Base-by-base conservation (phyloP, 371 early-diverging fungal genomes). In the Smittium mucronatum region DNA sequence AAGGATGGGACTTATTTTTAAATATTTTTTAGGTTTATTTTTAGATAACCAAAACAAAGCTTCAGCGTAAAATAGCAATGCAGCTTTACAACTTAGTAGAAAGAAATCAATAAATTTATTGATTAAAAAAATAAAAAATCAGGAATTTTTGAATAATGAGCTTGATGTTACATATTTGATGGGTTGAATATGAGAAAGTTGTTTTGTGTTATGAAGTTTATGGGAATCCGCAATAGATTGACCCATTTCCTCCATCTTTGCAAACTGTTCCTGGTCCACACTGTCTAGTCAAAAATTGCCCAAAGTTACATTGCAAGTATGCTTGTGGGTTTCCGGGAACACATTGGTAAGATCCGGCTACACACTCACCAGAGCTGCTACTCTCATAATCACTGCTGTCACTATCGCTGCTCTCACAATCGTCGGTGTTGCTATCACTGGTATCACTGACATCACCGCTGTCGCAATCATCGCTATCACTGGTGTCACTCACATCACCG, bases 231-330 rank as follows among this genome's bases (percentile, higher is more conserved):
- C 63, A 61, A n/a, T 61, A n/a, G 32, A 61, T 61, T 28, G 30
- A 15, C 16, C 32, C 63, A 30, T 32, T n/a, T 5, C 63, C 63
- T 5, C n/a, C n/a, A 15, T 61, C 30, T 15, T 15, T n/a, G 32
- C 63, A 61, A 11, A 61, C 63, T 61, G 63, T 61, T 61, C 63
- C 63, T 30, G 63, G 63, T 16, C 63, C 63, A 61, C 63, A 61
- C n/a, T 5, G 63, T 61, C 63, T 61, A 5, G n/a, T 30, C 16
- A 61, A 5, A 33, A 61, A 61, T n/a, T 28, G 28, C 16, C 11
- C 5, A 33, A 30, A 33, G 63, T 61, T 32, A 61, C 63, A 61
- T 61, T 61, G 63, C 5, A 11, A 33, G 63, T 61, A 61, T 11
- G 16, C 5, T 5, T 16, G 11, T 28, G 28, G 28, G 5, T 61